Percentiles rank a stretch among this genome's conserved stretches.
Conservation (phyloP, 2,329 filamentous ascomycete species). For the Diaporthe nobilis region DNA sequence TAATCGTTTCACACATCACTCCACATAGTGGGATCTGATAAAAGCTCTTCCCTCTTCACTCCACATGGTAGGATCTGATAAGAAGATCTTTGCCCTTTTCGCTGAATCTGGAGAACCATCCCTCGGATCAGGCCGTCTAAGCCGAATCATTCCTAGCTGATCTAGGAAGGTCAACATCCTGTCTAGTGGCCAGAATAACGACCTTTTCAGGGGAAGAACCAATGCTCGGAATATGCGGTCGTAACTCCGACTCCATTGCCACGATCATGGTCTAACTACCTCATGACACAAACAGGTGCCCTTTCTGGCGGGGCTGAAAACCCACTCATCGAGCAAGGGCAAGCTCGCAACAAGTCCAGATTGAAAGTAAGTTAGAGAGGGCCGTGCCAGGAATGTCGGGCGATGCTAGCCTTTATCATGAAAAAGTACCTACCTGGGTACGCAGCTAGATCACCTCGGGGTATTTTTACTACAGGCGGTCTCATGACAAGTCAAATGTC, state of each 20-base stretch:
- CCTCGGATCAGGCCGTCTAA: neutral
- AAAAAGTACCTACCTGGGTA: neutral
- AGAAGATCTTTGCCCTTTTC: neutral
- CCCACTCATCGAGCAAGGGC: neutral
- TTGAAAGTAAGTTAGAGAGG: neutral
- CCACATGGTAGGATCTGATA: neutral
- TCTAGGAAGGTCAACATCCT: slow-evolving; percentile 2
- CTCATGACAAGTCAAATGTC: too few species aligned
- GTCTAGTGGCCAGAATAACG: too few species aligned
- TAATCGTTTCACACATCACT: slow-evolving; percentile 3
- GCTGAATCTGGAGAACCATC: neutral
- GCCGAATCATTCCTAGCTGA: neutral
- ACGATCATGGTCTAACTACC: neutral
- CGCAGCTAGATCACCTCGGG: too few species aligned
- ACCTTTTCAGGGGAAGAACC: neutral
- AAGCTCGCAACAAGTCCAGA: neutral
- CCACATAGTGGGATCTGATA: slow-evolving; percentile 6
- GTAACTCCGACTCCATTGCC: neutral
- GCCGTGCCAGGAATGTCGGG: neutral
- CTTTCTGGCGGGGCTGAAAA: neutral
- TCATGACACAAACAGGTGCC: neutral
- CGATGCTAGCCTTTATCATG: neutral
- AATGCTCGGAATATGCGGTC: neutral
- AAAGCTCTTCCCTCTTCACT: neutral
- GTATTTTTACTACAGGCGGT: too few species aligned